Base-by-base conservation (phyloP, 805 yeast genomes). In the Metschnikowia lochheadii region DNA sequence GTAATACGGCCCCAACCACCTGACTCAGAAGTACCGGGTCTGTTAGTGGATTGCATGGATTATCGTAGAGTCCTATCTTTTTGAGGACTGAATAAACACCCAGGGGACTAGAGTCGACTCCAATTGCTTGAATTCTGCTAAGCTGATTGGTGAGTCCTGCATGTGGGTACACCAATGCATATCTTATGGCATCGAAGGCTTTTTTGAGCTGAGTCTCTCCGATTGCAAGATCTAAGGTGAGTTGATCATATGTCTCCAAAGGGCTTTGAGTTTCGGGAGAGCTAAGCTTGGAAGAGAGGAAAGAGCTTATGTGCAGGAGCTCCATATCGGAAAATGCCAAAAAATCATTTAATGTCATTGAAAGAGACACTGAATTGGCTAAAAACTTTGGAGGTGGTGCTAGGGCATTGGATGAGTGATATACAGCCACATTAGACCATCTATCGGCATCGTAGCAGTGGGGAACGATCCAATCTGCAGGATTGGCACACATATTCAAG, bases 101-200 rank as follows among this genome's bases (percentile, higher is more conserved):
- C 7, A 43, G 45, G 1, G 63, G 49, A 2, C 48, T 39, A 17
- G 49, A 15, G 14, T 53, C 32, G 8, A 23, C 43, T 5, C 39
- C 44, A 10, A 50, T 36, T 5, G 41, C 47, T 23, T 45, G 49
- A 52, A 40, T 48, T 26, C 15, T 32, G 36, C 56, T 39, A 2
- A 65, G 50, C 13, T 39, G 40, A 5, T n/a, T 10, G 45, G 44
- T 26, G 21, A 63, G 29, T 17, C 47, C 31, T 2, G 63, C 58
- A 52, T 71, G 74, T 1, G 77, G 77, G 49, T 68, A 70, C 8
- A 68, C 52, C 1, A 65, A 48, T 5, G 59, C 60, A 36, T 60
- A 63, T 52, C 69, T 69, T 53, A 72, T 47, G 6, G 60, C 63
- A 8, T 63, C 66, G 3, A 73, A 53, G 1, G 68, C 46, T 40